These are phyloP conservation scores for Cladosporium sp. DNA, from an alignment of 2,329 filamentous ascomycete species.

Conservation along the genomic window DNA sequence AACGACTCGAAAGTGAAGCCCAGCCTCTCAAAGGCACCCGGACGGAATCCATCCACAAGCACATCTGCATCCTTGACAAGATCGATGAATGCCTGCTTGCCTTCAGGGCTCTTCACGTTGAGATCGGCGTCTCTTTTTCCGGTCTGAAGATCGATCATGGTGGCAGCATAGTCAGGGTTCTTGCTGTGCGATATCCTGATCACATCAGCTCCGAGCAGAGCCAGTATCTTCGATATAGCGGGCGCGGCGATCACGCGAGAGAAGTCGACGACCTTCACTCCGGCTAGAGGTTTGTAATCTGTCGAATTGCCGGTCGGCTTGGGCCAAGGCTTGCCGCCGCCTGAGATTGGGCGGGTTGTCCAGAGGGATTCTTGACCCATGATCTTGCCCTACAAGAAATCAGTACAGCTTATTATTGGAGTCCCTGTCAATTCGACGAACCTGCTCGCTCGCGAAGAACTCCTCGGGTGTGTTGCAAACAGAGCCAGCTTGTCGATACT, in stretches of 20 bases:
- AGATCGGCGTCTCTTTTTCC: neutral
- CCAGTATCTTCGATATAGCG: neutral
- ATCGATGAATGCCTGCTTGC: neutral
- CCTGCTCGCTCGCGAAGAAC: conserved; percentile 4
- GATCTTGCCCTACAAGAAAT: neutral
- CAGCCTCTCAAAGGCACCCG: conserved; percentile 41
- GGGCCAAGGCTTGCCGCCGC: neutral
- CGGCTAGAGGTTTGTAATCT: neutral
- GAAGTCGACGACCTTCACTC: neutral
- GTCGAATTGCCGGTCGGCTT: neutral
- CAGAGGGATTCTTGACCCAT: conserved; percentile 1
- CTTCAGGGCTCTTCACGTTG: neutral
- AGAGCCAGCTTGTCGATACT: conserved; percentile 40
- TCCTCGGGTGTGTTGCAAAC: conserved; percentile 40
- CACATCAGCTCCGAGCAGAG: neutral
- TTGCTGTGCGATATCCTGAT: neutral
- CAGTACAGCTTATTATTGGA: neutral
- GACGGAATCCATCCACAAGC: conserved; percentile 45
- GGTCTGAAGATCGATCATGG: neutral
- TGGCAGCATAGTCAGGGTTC: neutral
- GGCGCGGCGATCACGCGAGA: neutral
- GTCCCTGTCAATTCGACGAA: neutral
- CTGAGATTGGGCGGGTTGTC: neutral
- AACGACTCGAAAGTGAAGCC: conserved; percentile 39
- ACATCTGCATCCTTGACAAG: conserved; percentile 45